A percentile compares a stretch with the other conserved stretches of the same genome.
These are phyloP conservation scores for Marasmius sp. DNA, from an alignment of 1,284 basidiomycete genomes.

Conservation along the genomic window DNA sequence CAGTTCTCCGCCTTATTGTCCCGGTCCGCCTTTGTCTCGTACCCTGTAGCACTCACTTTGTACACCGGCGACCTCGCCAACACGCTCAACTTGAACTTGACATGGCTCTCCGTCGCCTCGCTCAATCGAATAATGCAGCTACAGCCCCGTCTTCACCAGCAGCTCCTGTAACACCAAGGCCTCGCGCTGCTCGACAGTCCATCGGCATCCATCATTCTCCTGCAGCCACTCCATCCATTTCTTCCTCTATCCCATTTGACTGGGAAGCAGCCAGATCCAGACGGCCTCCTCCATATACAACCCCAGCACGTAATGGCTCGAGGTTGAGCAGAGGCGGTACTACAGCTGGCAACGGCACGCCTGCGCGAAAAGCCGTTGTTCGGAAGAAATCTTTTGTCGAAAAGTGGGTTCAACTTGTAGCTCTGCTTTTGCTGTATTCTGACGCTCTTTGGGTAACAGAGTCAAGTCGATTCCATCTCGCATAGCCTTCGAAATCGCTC, in stretches of 20 bases:
- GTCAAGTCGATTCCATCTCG: conserved; percentile 62
- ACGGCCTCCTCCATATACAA: conserved; percentile 67
- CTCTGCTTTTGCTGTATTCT: conserved; percentile 4
- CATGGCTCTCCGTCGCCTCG: conserved; percentile 56
- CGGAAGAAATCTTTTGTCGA: conserved; percentile 63
- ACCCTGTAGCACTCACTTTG: conserved; percentile 4
- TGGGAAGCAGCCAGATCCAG: conserved; percentile 75
- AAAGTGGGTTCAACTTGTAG: conserved; percentile 40
- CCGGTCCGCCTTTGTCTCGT: too few relatives aligned
- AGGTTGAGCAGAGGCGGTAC: conserved; percentile 42
- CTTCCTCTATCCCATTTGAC: conserved; percentile 73
- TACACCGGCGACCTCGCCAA: background rate
- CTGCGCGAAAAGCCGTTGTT: conserved; percentile 48
- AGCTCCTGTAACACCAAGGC: conserved; percentile 38
- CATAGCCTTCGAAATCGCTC: conserved; percentile 69
- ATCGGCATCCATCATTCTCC: conserved; percentile 51
- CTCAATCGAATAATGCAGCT: conserved; percentile 47
- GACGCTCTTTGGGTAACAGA: conserved; percentile 31
- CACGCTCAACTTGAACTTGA: background rate
- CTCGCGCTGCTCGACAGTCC: conserved; percentile 36
- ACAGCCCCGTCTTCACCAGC: conserved; percentile 24
- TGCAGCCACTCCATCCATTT: conserved; percentile 63
- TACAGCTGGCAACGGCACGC: conserved; percentile 32
- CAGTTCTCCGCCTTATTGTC: background rate
- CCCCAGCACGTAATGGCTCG: conserved; percentile 46